phyloP scores from a whole-genome alignment of 495 filamentous ascomycete genomes.

The Glutinoglossum americanum region DNA sequence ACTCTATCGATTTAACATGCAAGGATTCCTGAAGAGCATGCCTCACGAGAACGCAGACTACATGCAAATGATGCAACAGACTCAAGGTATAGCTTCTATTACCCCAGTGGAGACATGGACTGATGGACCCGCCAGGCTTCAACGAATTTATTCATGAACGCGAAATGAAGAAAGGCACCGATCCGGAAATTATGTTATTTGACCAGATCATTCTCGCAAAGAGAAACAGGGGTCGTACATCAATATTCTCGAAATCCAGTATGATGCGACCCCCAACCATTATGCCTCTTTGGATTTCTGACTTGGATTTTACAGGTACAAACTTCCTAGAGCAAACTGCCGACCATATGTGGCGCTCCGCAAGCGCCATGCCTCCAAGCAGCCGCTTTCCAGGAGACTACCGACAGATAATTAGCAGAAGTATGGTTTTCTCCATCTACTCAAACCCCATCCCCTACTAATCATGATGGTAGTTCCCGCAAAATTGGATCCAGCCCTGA shows the following conservation, averaged over 20 bases:
- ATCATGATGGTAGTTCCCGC: constrained; percentile 35
- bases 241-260: constrained; percentile 20
- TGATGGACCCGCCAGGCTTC: constrained; percentile 34
- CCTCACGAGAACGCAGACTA: constrained; percentile 85
- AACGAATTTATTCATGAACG: constrained; percentile 94
- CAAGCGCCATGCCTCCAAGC: constrained; percentile 55
- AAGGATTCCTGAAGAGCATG: constrained; percentile 73
- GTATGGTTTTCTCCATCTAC: constrained; percentile 18
- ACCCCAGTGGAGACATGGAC: not conserved
- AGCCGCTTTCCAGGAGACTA: constrained; percentile 54
- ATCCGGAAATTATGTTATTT: constrained; percentile 65
- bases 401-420: constrained; percentile 31
- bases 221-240: constrained; percentile 52
- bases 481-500: constrained; percentile 62
- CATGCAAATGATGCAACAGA: constrained; percentile 67
- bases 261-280: not conserved
- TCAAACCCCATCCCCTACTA: not conserved
- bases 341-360: constrained; percentile 84
- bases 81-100: constrained; percentile 39
- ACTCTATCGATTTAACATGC: constrained; percentile 85
- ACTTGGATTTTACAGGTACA: constrained; percentile 25
- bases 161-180: constrained; percentile 39
- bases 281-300: constrained; percentile 21
- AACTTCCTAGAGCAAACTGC: constrained; percentile 66
- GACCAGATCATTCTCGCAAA: constrained; percentile 92